These are phyloP conservation scores for Remersonia thermophila DNA, from an alignment of 2,329 filamentous ascomycete genomes.

Conservation along the genomic window DNA sequence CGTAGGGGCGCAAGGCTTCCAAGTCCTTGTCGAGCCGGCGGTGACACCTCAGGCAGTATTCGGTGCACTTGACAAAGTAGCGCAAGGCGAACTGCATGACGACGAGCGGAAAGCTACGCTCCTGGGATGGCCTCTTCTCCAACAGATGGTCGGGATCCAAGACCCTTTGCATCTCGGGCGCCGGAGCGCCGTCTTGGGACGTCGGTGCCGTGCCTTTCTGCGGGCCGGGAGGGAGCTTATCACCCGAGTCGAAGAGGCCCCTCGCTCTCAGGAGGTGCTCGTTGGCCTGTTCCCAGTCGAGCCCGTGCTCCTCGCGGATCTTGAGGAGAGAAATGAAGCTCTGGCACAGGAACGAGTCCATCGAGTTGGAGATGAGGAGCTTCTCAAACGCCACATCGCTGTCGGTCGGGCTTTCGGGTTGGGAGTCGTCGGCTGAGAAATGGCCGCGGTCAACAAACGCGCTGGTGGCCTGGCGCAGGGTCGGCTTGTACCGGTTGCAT, in stretches of 20 bases:
- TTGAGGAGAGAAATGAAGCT: slow-evolving; percentile 52
- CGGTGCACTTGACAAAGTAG: slow-evolving; percentile 67
- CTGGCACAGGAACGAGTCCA: slow-evolving; percentile 55
- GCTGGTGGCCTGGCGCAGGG: slow-evolving; percentile 26
- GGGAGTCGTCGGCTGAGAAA: neutral
- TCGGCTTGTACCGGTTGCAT: slow-evolving; percentile 61
- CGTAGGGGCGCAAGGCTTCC: slow-evolving; percentile 62
- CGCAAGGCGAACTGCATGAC: slow-evolving; percentile 66
- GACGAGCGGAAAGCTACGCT: slow-evolving; percentile 40
- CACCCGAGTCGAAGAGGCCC: neutral
- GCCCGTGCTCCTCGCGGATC: slow-evolving; percentile 36
- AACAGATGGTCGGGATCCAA: slow-evolving; percentile 21
- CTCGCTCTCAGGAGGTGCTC: slow-evolving; percentile 8
- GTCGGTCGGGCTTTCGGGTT: neutral
- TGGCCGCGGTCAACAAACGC: too few species aligned
- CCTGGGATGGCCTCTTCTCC: slow-evolving; percentile 14
- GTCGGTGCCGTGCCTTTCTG: too few species aligned
- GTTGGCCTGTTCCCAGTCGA: slow-evolving; percentile 60
- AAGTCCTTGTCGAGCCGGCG: slow-evolving; percentile 51
- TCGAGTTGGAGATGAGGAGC: slow-evolving; percentile 59
- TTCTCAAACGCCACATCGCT: slow-evolving; percentile 32
- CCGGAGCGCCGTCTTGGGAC: too few species aligned
- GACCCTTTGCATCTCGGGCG: too few species aligned
- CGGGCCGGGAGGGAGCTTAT: neutral
- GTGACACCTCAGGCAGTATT: slow-evolving; percentile 82